Evolutionary conservation across 352 stramenopile genomes (phyloP), one percentile per base, ranked within the genome.

Genomic region (Pythium utonaiense): DNA sequence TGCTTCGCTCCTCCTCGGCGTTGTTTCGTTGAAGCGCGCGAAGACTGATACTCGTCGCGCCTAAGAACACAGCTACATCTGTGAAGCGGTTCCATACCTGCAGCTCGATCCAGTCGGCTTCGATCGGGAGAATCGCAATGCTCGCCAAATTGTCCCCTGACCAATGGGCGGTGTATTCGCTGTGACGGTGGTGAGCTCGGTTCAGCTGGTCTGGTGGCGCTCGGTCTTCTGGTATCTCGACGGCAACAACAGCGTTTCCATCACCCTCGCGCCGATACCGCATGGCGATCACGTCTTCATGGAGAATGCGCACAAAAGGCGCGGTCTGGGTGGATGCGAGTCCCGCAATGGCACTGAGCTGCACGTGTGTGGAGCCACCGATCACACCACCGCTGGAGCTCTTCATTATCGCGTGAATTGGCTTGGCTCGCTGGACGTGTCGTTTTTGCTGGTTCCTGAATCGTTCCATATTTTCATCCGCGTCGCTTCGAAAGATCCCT

Each of bases 51-150:
- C 30, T 53, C 1, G 60, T 79, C 10, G 67, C 30, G 3, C 75
- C 78, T 0, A 91, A 66, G 33, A 86, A 85, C 4, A 88, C 74
- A 21, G 82, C 71, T 44, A 88, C 73, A 14, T 75, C 77, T 12
- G 63, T 57, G 48, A 89, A 88, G 4, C 60, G 69, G 57, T 89
- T 89, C 81, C 81, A 91, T 16, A 87, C 49, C 56, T 91, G 75
- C 3, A 89, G 41, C 38, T 89, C 74, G 51, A 89, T 53, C 57
- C 53, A 79, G 13, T 83, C 53, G 8, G 78, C 62, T 7, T 42
- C 62, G 0, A 65, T n/a, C 10, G 76, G 74, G 0, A 72, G 16
- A 17, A 83, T 47, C 40, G 59, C 58, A 53, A 41, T 36, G 31
- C 40, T n/a, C 16, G 4, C 38, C 42, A 27, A 14, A 31, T n/a